A percentile compares a stretch with the other conserved stretches of the same genome.
Evolutionary conservation across 176 grass and related monocot genomes (phyloP).

Genomic region (Musa schizocarpa): DNA sequence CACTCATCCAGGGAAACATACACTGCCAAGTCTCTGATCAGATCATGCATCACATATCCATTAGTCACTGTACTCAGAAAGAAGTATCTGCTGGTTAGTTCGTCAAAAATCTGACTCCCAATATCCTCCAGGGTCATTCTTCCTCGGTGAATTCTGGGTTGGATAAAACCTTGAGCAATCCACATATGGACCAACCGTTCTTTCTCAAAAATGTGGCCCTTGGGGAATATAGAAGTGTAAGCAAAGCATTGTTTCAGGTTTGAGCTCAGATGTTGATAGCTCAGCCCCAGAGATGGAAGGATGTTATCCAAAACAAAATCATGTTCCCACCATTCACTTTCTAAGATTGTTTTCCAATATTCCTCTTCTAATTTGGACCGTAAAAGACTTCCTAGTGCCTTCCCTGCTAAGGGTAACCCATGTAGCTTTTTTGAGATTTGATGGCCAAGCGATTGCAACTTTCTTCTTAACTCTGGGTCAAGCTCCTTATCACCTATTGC

Average conservation of each 20-base stretch:
- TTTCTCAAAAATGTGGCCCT: constrained; percentile 27
- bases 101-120: constrained; percentile 3
- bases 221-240: constrained; percentile 38
- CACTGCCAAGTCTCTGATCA: too few relatives aligned
- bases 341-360: constrained; percentile 22
- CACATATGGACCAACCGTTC: constrained; percentile 42
- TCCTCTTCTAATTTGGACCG: constrained; percentile 3
- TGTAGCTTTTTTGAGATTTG: neutral
- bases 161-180: constrained; percentile 34
- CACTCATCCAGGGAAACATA: too few relatives aligned
- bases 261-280: constrained; percentile 25
- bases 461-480: constrained; percentile 15
- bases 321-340: constrained; percentile 31
- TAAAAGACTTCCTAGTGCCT: constrained; percentile 17
- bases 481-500: neutral
- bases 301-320: constrained; percentile 3
- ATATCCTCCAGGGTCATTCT: neutral
- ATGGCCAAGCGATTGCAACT: neutral
- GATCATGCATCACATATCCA: neutral
- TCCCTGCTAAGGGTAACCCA: neutral
- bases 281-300: constrained; percentile 22
- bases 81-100: constrained; percentile 4
- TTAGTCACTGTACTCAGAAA: neutral
- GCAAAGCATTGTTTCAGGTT: constrained; percentile 32
- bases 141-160: neutral